Evolutionary conservation across 2,329 filamentous ascomycete species (phyloP).

Genomic region (Alternaria triticina): DNA sequence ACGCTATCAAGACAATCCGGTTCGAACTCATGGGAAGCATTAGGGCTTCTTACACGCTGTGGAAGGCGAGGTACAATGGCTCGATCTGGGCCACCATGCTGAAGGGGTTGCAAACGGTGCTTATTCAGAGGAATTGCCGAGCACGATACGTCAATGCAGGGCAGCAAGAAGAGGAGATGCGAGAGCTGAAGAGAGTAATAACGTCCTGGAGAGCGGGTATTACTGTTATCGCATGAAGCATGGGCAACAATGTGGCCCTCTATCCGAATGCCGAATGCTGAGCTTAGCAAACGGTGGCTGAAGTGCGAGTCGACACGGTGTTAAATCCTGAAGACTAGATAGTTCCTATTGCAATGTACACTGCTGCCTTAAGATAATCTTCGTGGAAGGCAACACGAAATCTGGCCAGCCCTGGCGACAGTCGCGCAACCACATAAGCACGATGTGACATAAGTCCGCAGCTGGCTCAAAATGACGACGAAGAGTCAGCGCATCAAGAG

Average conservation of each 20-base stretch:
- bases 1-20: neutral
- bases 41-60: no score
- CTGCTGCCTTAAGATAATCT: no score
- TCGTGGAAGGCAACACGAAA: no score
- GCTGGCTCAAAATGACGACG: neutral
- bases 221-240: no score
- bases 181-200: neutral
- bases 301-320: neutral
- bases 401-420: neutral
- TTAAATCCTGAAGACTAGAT: neutral
- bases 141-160: fast-evolving
- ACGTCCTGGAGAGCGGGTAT: no score
- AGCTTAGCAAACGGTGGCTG: neutral
- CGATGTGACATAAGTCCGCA: neutral
- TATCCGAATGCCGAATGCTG: neutral
- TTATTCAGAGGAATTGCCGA: neutral
- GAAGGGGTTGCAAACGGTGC: neutral
- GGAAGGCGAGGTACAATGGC: no score
- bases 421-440: neutral
- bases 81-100: no score
- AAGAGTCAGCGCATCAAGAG: neutral
- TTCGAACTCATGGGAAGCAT: no score
- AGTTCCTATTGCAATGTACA: neutral
- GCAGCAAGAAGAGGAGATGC: neutral
- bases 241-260: no score